Evolutionary conservation across 306 rosid genomes (phyloP), one percentile per base, ranked within the genome.

Genomic region (Fragaria nilgerrensis): DNA sequence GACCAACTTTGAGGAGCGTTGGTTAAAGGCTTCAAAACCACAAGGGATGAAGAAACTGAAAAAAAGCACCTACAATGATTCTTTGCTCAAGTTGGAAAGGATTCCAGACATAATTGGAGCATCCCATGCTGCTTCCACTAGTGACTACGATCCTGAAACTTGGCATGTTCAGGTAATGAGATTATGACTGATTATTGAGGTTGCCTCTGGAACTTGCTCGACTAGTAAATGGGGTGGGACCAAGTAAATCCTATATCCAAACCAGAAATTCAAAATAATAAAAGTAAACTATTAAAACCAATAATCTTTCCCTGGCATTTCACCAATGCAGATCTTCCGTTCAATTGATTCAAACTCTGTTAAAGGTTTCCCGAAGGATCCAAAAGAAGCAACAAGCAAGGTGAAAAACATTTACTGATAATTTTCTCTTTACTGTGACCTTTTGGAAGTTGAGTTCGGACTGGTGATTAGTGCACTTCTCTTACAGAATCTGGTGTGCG

Each of bases 271-370:
- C 10, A 36, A 16, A 9, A 9, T 66, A 8, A 17, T 17, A 19
- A 19, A 41, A 27, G 12, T 37, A 63, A 70, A 12, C 70, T 59
- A 48, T 27, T 7, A 12, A 75, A 56, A 37, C 32, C 44, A 49
- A 63, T 78, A 20, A 73, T 62, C 66, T 72, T 69, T 75, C 56
- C 45, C 61, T 75, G 70, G 71, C 23, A n/a, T 79, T 74, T 77
- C 80, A 34, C 65, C 62, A 58, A 74, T 88, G 80, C 90, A 95
- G 99, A 86, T 95, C 80, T 95, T 95, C 45, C 97, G 99, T 67
- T 95, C 99, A 13, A 92, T 95, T 75, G 99, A 95, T 80, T 95
- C 99, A 14, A 92, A 74, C 82, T 95, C 99, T 64, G 99, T 92
- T 50, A 89, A 86, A 82, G 88, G 88, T 19, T 95, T 95, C 75